Percentiles rank a stretch among this genome's conserved stretches.
These are phyloP conservation scores for Rutstroemia sp. DNA, from an alignment of 2,329 filamentous ascomycete species.

Conservation along the genomic window DNA sequence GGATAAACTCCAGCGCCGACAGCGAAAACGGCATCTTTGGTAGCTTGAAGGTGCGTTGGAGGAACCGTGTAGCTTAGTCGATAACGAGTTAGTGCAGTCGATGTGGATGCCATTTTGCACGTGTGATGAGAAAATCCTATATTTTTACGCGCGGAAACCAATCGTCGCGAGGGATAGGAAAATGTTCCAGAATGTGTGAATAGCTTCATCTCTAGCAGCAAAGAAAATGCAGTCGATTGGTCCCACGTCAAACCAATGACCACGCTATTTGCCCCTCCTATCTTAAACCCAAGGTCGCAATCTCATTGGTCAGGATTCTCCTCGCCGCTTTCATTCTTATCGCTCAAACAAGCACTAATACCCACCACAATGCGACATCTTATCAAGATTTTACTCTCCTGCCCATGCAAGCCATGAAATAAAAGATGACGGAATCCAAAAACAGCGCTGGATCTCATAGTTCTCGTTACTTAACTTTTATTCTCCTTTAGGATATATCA, in stretches of 20 bases:
- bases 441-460: conserved; percentile 4
- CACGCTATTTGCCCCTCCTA: too few relatives aligned
- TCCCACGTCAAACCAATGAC: too few relatives aligned
- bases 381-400: neutral
- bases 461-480: neutral
- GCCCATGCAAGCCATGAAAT: neutral
- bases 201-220: neutral
- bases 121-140: neutral
- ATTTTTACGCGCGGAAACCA: neutral
- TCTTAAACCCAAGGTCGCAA: neutral
- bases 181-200: neutral
- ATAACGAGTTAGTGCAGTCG: conserved; percentile 18
- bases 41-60: conserved; percentile 34
- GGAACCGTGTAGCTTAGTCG: conserved; percentile 46
- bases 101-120: neutral
- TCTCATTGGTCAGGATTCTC: neutral
- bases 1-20: conserved; percentile 47
- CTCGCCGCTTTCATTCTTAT: neutral
- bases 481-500: neutral
- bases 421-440: neutral
- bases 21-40: conserved; percentile 49
- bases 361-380: neutral
- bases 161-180: neutral
- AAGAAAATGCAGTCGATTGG: neutral
- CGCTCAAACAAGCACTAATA: neutral